These are phyloP conservation scores for Moniliella sp. DNA, from an alignment of 1,284 basidiomycete species.

Conservation along the genomic window DNA sequence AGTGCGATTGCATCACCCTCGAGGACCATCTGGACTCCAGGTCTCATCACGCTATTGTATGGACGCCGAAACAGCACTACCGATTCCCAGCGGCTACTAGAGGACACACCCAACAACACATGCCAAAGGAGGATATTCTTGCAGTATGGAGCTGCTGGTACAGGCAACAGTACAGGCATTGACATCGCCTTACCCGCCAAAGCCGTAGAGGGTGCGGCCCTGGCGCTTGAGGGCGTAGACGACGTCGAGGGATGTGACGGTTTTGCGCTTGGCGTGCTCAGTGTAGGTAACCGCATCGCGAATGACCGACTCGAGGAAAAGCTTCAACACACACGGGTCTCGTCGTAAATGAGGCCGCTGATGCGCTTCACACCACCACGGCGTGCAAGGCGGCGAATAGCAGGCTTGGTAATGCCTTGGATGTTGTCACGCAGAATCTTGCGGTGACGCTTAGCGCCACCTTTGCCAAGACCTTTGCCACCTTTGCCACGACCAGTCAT, in stretches of 20 bases:
- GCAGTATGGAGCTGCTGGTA: too few species aligned
- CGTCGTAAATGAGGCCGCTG: slow-evolving; percentile 73
- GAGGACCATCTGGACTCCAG: too few species aligned
- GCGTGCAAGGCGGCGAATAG: slow-evolving; percentile 76
- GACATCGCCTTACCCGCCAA: too few species aligned
- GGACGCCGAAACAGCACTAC: too few species aligned
- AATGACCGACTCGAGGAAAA: slow-evolving; percentile 56
- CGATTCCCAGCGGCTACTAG: too few species aligned
- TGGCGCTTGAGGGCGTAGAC: slow-evolving; percentile 73
- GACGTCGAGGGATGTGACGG: slow-evolving; percentile 69
- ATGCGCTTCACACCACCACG: slow-evolving; percentile 43
- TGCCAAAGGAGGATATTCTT: too few species aligned
- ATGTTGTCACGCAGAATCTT: slow-evolving; percentile 33
- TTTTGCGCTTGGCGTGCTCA: slow-evolving; percentile 79
- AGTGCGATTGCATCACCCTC: too few species aligned
- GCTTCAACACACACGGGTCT: slow-evolving; percentile 66
- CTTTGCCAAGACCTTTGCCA: slow-evolving; percentile 35
- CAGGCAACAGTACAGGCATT: too few species aligned
- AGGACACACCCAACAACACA: too few species aligned
- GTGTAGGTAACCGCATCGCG: slow-evolving; percentile 73
- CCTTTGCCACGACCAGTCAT: slow-evolving; percentile 32
- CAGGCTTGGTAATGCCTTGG: slow-evolving; percentile 58
- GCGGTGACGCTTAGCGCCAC: slow-evolving; percentile 34
- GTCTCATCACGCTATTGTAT: too few species aligned
- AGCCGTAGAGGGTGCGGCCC: slow-evolving; percentile 59